Conservation (phyloP, 371 early-diverging fungal genomes). For the Gilbertella persicaria region DNA sequence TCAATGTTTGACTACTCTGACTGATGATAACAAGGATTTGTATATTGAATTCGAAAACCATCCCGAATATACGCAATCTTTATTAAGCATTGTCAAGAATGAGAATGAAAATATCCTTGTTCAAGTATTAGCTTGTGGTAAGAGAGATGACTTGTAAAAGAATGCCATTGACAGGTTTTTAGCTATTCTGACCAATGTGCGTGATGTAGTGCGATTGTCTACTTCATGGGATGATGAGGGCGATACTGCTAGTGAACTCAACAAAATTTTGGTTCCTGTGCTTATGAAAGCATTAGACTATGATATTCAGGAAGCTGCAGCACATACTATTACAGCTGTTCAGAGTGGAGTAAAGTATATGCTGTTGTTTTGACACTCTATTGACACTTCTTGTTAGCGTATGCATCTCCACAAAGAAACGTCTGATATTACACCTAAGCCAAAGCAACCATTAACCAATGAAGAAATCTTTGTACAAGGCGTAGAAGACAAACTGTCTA, state of each 20-base stretch:
- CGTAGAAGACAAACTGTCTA: conserved; percentile 61
- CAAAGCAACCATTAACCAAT: conserved; percentile 49
- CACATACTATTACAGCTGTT: conserved; percentile 47
- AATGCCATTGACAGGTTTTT: not conserved
- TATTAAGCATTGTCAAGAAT: conserved; percentile 52
- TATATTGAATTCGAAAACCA: conserved; percentile 63
- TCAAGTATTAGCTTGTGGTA: conserved; percentile 61
- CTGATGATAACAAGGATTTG: conserved; percentile 77
- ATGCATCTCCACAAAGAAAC: conserved; percentile 32
- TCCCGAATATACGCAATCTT: conserved; percentile 53
- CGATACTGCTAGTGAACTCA: conserved; percentile 41
- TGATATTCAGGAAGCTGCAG: conserved; percentile 63
- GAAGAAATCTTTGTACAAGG: conserved; percentile 54
- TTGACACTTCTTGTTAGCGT: conserved; percentile 16
- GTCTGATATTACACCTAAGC: conserved; percentile 44
- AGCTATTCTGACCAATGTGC: conserved; percentile 48
- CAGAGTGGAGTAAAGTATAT: conserved; percentile 41
- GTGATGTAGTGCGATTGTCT: conserved; percentile 33
- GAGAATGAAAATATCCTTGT: conserved; percentile 49
- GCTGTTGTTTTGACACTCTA: not conserved
- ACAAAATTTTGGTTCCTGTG: conserved; percentile 57
- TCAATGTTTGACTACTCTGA: conserved; percentile 82
- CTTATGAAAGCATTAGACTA: conserved; percentile 55
- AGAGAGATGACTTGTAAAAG: not conserved
- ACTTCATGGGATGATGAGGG: conserved; percentile 44